Percentiles rank a stretch among this genome's conserved stretches.
phyloP scores from a whole-genome alignment of 495 filamentous ascomycete species.

The Collariella sp. region DNA sequence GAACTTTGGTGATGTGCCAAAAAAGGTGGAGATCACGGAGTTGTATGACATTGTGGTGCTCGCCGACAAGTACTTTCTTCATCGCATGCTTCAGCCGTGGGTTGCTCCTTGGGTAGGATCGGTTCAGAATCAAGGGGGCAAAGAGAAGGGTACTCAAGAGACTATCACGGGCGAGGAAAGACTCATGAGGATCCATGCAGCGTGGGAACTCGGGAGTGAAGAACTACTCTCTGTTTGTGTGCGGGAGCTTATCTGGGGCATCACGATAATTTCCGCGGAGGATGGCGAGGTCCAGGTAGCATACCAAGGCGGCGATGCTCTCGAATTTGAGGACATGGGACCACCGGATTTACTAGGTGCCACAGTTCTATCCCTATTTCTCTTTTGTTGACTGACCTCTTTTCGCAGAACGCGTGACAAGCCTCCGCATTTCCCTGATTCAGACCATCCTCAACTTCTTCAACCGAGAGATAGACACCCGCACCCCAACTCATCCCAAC shows the following conservation, averaged over 20 bases:
- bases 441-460: neutral
- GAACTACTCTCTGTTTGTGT: neutral
- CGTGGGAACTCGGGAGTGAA: neutral
- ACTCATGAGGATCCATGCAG: neutral
- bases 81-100: constrained; percentile 18
- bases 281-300: neutral
- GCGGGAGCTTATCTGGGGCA: neutral
- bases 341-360: neutral
- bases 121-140: neutral
- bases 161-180: neutral
- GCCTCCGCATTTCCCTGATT: neutral
- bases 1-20: constrained; percentile 16
- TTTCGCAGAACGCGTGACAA: neutral
- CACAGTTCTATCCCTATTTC: neutral
- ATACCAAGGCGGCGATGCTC: neutral
- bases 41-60: constrained; percentile 21
- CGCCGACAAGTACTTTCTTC: constrained; percentile 25
- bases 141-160: neutral
- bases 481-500: no score
- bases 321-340: neutral
- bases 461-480: neutral
- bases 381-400: neutral
- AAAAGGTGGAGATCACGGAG: constrained; percentile 7
- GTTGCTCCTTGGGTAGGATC: constrained; percentile 13
- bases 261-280: neutral